These are phyloP conservation scores for Neurospora sp. DNA, from an alignment of 495 filamentous ascomycete genomes.

Conservation along the genomic window DNA sequence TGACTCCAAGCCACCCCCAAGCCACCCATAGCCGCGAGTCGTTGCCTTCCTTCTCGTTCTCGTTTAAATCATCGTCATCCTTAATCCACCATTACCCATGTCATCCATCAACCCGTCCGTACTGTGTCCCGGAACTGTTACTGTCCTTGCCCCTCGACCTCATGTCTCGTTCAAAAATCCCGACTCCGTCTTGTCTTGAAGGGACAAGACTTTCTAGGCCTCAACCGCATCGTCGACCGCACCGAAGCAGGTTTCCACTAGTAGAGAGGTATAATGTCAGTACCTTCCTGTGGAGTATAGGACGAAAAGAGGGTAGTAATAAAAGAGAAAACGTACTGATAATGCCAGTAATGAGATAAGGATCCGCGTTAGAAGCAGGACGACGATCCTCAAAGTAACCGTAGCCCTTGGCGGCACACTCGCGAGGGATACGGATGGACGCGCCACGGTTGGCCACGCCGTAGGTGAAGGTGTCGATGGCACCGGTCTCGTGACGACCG, in stretches of 20 bases:
- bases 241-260: background rate
- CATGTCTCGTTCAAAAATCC: background rate
- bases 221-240: background rate
- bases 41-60: background rate
- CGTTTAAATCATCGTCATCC: background rate
- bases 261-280: background rate
- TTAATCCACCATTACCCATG: background rate
- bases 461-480: slow-evolving; percentile 84
- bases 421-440: slow-evolving; percentile 73
- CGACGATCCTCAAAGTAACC: slow-evolving; percentile 94
- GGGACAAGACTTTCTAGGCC: background rate
- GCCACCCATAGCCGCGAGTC: background rate
- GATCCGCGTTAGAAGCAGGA: slow-evolving; percentile 84
- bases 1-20: background rate
- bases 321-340: background rate
- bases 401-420: slow-evolving; percentile 77
- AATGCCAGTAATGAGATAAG: slow-evolving; percentile 47
- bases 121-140: background rate
- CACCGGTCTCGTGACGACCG: slow-evolving; percentile 78
- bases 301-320: background rate
- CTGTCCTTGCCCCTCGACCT: background rate
- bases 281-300: background rate
- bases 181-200: background rate
- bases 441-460: slow-evolving; percentile 90
- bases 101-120: background rate